A percentile compares a stretch with the other conserved stretches of the same genome.
Evolutionary conservation across 2,329 filamentous ascomycete species (phyloP).

Genomic region (Macrophomina tecta): DNA sequence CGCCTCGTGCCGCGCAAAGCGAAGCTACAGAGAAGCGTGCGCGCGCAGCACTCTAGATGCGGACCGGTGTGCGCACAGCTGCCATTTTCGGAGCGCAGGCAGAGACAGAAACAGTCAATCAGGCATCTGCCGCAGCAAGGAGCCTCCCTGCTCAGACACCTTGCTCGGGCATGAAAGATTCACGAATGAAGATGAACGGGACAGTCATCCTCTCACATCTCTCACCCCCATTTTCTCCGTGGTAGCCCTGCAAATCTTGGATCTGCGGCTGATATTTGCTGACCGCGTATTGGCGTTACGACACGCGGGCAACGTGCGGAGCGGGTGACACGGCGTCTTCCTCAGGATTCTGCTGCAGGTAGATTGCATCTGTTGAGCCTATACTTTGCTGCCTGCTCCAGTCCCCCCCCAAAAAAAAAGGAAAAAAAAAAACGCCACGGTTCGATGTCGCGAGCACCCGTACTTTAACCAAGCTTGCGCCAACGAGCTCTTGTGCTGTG

Average conservation of each 20-base stretch:
- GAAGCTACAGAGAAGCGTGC: not conserved
- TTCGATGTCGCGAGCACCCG: not conserved
- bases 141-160: not conserved
- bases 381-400: not conserved
- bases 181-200: slow-evolving; percentile 5
- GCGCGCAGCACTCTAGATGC: not conserved
- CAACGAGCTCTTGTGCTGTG: slow-evolving; percentile 13
- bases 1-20: slow-evolving; percentile 7
- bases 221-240: slow-evolving; percentile 6
- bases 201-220: slow-evolving; percentile 1
- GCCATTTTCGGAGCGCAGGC: slow-evolving; percentile 1
- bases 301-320: slow-evolving; percentile 9
- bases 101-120: not conserved
- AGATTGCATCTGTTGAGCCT: slow-evolving; percentile 4
- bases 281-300: slow-evolving; percentile 14
- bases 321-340: not conserved
- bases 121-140: not conserved
- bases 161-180: not conserved
- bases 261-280: slow-evolving; percentile 21
- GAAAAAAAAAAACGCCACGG: slow-evolving; percentile 3
- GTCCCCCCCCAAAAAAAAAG: not conserved
- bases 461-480: slow-evolving; percentile 14
- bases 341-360: slow-evolving; percentile 5
- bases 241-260: not conserved
- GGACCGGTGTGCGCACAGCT: not conserved